Conservation (phyloP, 768 basidiomycete species). For the Xerocomus potaroensis region DNA sequence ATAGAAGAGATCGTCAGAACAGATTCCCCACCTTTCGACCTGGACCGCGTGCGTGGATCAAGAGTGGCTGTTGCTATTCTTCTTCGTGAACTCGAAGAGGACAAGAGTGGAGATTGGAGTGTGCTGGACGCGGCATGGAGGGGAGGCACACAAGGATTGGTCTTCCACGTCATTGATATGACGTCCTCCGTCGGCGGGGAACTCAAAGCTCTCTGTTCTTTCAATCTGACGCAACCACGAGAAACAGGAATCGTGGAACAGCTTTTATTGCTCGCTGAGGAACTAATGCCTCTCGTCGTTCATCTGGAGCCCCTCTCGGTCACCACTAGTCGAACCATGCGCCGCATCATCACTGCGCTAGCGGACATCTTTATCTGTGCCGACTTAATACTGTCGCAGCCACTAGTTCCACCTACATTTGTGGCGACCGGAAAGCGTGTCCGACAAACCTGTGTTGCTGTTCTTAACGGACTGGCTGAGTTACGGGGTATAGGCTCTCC, state of each 20-base stretch:
- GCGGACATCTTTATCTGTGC: slow-evolving; percentile 56
- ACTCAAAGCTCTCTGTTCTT: slow-evolving; percentile 48
- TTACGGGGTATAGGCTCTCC: slow-evolving; percentile 29
- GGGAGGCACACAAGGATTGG: slow-evolving; percentile 52
- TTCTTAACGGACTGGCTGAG: slow-evolving; percentile 39
- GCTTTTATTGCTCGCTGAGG: slow-evolving; percentile 51
- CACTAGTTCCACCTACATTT: slow-evolving; percentile 28
- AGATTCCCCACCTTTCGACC: slow-evolving; percentile 34
- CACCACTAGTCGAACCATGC: slow-evolving; percentile 48
- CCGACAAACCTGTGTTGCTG: slow-evolving; percentile 48
- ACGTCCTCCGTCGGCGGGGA: slow-evolving; percentile 48
- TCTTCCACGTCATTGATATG: slow-evolving; percentile 52
- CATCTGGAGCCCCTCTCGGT: slow-evolving; percentile 45
- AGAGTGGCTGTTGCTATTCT: slow-evolving; percentile 62
- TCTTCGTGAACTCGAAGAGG: slow-evolving; percentile 43
- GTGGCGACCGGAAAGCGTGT: slow-evolving; percentile 33
- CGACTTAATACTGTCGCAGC: slow-evolving; percentile 40
- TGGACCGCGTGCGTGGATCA: slow-evolving; percentile 51
- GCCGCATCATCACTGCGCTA: slow-evolving; percentile 39
- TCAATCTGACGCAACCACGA: slow-evolving; percentile 33
- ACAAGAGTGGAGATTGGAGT: slow-evolving; percentile 52
- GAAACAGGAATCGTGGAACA: slow-evolving; percentile 45
- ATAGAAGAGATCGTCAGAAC: slow-evolving; percentile 50
- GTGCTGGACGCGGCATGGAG: slow-evolving; percentile 58
- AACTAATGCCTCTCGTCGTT: slow-evolving; percentile 49